These are phyloP conservation scores for Blastocystis sp. DNA, from an alignment of 352 stramenopile genomes.

Conservation along the genomic window DNA sequence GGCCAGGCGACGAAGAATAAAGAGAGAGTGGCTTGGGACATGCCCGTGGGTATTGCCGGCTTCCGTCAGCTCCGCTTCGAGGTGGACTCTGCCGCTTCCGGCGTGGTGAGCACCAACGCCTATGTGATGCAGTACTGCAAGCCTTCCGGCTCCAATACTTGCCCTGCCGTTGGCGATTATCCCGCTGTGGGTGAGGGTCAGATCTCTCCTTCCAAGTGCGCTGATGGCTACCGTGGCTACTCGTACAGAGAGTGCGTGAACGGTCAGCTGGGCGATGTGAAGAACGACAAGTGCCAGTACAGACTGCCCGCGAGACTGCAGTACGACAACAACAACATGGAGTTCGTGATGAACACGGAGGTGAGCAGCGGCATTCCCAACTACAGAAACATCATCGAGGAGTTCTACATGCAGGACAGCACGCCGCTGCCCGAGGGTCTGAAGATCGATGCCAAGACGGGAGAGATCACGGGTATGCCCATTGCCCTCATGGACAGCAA, in stretches of 20 bases:
- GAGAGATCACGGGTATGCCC: constrained; percentile 34
- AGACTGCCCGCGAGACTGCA: not conserved
- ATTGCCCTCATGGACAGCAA: not conserved
- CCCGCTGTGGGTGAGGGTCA: constrained; percentile 42
- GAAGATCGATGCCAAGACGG: not conserved
- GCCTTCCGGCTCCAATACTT: not conserved
- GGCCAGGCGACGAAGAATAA: not conserved
- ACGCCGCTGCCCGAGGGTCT: constrained; percentile 13
- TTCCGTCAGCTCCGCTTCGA: not conserved
- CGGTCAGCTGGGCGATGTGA: constrained; percentile 24
- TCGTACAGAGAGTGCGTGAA: constrained; percentile 26
- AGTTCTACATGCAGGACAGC: constrained; percentile 9
- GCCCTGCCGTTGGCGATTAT: constrained; percentile 35
- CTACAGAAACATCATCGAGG: constrained; percentile 17
- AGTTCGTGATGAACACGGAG: constrained; percentile 7
- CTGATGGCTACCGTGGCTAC: constrained; percentile 36
- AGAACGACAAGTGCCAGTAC: not conserved
- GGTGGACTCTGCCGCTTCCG: not conserved
- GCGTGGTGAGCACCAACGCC: not conserved
- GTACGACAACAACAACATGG: not conserved
- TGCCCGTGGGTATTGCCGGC: constrained; percentile 32
- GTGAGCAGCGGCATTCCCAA: not conserved
- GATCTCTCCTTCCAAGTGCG: constrained; percentile 22
- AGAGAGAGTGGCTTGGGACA: not conserved
- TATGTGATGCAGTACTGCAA: not conserved